Conservation (phyloP, 208 protist genomes). For the Wallacemonas sp. region DNA sequence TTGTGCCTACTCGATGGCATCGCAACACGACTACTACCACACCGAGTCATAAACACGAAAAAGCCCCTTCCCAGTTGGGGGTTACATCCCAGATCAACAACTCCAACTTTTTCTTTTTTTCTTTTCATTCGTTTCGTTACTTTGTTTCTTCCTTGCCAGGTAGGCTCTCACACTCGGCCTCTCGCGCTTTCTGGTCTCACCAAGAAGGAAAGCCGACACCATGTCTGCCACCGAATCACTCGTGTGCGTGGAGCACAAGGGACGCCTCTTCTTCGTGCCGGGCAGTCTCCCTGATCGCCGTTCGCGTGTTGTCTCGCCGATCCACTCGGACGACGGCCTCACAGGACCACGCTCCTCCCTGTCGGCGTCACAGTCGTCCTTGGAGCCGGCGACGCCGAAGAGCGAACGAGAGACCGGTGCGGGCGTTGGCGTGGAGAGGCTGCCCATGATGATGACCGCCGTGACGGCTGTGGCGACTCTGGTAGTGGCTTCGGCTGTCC, state of each 20-base stretch:
- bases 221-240: constrained; percentile 20
- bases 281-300: constrained; percentile 4
- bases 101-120: neutral
- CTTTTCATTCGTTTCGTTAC: constrained; percentile 3
- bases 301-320: neutral
- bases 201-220: no score
- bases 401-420: neutral
- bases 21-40: no score
- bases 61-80: no score
- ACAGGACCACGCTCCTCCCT: neutral
- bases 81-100: constrained; percentile 1
- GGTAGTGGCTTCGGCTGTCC: neutral
- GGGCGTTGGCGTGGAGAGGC: neutral
- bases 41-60: no score
- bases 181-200: neutral
- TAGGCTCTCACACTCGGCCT: neutral
- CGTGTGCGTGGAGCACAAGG: constrained; percentile 17
- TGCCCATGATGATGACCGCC: neutral
- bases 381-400: neutral
- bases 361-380: neutral
- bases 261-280: constrained; percentile 16
- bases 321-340: neutral
- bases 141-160: neutral
- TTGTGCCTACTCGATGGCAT: no score
- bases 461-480: neutral